Evolutionary conservation across 257 asterid species (phyloP).

Genomic region (Nicotiana tomentosiformis): DNA sequence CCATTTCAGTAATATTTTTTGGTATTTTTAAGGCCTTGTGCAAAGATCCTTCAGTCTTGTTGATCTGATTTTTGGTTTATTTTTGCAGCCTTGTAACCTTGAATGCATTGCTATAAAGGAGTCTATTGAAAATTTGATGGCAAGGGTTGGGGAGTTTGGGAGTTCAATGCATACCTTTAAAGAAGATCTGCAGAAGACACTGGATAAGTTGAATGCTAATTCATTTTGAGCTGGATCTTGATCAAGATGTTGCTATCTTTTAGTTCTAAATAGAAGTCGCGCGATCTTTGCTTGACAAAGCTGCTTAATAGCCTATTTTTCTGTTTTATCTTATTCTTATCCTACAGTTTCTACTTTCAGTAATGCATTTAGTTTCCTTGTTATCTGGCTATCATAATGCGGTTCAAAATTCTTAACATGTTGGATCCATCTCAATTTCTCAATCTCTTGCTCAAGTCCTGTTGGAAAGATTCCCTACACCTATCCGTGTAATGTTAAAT

Average conservation of each 20-base stretch:
- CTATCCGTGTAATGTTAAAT: neutral
- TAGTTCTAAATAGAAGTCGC: neutral
- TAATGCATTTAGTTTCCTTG: neutral
- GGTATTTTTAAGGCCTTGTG: too few species aligned
- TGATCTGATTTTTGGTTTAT: neutral
- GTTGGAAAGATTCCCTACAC: neutral
- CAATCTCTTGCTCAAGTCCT: neutral
- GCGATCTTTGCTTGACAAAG: neutral
- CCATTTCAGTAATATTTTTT: neutral
- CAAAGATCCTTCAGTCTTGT: accelerated
- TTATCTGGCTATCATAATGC: neutral
- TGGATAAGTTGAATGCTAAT: neutral
- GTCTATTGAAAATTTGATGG: neutral
- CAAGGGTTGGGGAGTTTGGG: neutral
- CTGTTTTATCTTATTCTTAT: neutral
- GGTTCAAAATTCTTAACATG: neutral
- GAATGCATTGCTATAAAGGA: neutral
- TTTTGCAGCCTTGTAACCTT: neutral
- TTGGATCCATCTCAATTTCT: neutral
- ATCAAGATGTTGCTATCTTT: too few species aligned
- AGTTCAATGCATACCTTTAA: neutral
- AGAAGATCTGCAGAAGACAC: neutral
- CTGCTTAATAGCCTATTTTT: neutral
- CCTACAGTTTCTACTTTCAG: neutral
- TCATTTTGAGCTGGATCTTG: neutral